phyloP scores from a whole-genome alignment of 2,329 filamentous ascomycete genomes.

The Cyphellophora europaea region DNA sequence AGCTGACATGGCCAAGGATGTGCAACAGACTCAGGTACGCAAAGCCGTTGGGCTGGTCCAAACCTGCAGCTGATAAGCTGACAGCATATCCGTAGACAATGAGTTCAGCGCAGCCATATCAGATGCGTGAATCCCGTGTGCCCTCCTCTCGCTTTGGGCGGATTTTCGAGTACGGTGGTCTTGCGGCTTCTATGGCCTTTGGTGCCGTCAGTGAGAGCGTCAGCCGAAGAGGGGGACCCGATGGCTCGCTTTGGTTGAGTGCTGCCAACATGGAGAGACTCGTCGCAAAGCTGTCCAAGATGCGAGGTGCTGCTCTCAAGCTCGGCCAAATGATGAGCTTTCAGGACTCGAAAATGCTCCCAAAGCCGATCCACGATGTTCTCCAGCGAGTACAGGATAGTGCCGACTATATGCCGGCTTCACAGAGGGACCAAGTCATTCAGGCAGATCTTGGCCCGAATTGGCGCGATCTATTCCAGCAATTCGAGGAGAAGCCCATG shows the following conservation, averaged over 20 bases:
- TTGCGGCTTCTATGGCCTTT: constrained; percentile 91
- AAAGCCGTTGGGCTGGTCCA: not conserved
- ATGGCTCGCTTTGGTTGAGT: constrained; percentile 78
- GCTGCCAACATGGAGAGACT: constrained; percentile 85
- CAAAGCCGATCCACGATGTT: constrained; percentile 75
- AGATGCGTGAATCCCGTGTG: constrained; percentile 79
- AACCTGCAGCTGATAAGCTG: constrained; percentile 33
- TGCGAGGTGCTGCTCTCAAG: constrained; percentile 96
- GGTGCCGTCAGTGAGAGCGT: constrained; percentile 81
- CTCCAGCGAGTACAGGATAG: constrained; percentile 91
- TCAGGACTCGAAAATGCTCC: constrained; percentile 93
- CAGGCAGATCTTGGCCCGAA: constrained; percentile 65
- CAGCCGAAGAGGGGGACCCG: constrained; percentile 65
- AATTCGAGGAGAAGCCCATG: constrained; percentile 85
- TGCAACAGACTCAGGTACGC: constrained; percentile 21
- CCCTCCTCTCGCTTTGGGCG: constrained; percentile 79
- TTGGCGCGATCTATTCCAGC: constrained; percentile 74
- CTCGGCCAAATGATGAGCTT: constrained; percentile 97
- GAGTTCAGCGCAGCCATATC: constrained; percentile 40
- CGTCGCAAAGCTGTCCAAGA: constrained; percentile 84
- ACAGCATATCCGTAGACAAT: constrained; percentile 30
- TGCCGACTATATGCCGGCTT: constrained; percentile 95
- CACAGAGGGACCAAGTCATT: constrained; percentile 80
- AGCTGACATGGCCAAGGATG: constrained; percentile 37
- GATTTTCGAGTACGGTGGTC: constrained; percentile 87